phyloP scores from a whole-genome alignment of 2,329 filamentous ascomycete genomes.

The Trichoderma cornu-damae region DNA sequence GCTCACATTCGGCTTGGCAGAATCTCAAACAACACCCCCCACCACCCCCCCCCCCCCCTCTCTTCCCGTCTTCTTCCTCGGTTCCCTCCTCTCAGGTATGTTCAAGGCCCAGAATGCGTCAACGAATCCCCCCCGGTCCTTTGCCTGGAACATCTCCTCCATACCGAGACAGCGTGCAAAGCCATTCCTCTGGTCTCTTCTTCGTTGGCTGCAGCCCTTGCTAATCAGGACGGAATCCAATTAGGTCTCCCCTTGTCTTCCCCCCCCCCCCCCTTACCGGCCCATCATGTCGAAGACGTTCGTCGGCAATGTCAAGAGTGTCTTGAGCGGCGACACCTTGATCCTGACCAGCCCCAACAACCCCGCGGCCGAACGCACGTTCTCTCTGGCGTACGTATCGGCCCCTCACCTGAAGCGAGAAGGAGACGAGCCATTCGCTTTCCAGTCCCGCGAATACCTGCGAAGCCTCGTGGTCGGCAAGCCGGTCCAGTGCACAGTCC shows the following conservation, averaged over 20 bases:
- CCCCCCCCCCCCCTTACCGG: constrained; percentile 2
- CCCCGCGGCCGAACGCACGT: constrained; percentile 72
- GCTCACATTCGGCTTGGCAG: constrained; percentile 5
- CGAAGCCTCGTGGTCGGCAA: constrained; percentile 82
- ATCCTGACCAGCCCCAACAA: constrained; percentile 78
- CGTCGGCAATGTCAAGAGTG: constrained; percentile 80
- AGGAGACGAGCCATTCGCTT: constrained; percentile 86
- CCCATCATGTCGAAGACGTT: constrained; percentile 49
- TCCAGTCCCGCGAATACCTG: constrained; percentile 90
- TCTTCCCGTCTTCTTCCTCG: background rate
- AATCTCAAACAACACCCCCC: background rate
- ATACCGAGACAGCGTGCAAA: background rate
- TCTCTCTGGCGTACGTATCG: constrained; percentile 88
- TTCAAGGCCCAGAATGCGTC: constrained; percentile 2
- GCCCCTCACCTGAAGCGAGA: constrained; percentile 83
- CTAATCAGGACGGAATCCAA: background rate
- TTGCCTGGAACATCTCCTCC: background rate
- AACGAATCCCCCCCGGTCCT: no score
- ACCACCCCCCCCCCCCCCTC: background rate
- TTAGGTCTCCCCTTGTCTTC: constrained; percentile 13
- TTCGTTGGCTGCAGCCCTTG: background rate
- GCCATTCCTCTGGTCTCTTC: background rate
- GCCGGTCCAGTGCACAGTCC: constrained; percentile 73
- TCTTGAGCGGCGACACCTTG: constrained; percentile 89
- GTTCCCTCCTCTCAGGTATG: constrained; percentile 25